Evolutionary conservation across 2,329 filamentous ascomycete species (phyloP).

Genomic region (Beauveria bassiana): DNA sequence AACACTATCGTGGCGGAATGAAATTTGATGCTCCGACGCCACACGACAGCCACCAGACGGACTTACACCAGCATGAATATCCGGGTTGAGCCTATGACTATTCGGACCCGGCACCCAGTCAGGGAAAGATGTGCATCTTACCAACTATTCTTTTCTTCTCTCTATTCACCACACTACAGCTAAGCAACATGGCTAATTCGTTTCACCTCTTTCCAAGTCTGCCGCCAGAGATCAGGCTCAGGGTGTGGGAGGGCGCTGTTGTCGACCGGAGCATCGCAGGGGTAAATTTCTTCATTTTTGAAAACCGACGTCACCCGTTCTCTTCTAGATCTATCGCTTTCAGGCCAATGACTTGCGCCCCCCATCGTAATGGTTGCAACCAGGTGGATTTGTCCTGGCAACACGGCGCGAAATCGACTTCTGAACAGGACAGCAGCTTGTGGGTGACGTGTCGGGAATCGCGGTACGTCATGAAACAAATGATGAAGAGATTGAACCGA

Average conservation of each 20-base stretch:
- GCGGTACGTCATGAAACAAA: background rate
- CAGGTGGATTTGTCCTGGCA: background rate
- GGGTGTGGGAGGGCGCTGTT: background rate
- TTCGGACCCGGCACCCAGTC: too few species aligned
- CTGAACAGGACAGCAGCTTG: background rate
- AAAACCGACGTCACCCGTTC: too few species aligned
- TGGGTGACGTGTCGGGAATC: background rate
- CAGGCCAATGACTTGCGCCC: background rate
- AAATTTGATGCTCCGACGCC: background rate
- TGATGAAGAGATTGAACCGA: background rate
- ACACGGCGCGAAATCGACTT: background rate
- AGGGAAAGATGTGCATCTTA: too few species aligned
- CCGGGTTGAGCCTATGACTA: too few species aligned
- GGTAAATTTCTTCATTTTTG: background rate
- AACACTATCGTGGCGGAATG: background rate
- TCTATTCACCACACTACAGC: background rate
- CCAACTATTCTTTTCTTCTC: background rate
- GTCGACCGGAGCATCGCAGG: background rate
- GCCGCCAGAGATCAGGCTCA: background rate
- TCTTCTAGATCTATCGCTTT: too few species aligned
- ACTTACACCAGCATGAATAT: background rate
- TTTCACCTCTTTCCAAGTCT: background rate
- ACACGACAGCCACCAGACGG: background rate
- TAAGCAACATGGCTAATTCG: background rate
- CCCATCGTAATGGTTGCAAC: background rate